phyloP scores from a whole-genome alignment of 257 asterid species.

The Solanum etuberosum region DNA sequence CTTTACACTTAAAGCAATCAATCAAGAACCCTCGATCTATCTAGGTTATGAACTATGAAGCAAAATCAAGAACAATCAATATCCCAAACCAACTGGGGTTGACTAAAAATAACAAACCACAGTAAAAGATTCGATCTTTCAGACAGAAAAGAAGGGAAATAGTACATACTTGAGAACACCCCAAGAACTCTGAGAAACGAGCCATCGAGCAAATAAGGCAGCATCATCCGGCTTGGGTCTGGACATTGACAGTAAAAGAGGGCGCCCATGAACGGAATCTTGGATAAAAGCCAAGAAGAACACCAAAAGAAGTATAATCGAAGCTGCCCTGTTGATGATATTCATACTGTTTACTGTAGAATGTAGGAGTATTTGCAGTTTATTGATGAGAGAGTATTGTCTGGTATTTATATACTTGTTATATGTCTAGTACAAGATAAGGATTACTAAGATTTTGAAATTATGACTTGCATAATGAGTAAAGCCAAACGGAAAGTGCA shows the following conservation, averaged over 20 bases:
- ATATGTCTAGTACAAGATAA: background rate
- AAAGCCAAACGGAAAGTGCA: background rate
- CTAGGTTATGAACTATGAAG: background rate
- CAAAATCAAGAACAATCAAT: background rate
- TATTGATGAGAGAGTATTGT: background rate
- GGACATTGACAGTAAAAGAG: constrained; percentile 14
- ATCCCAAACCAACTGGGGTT: background rate
- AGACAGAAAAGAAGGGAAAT: background rate
- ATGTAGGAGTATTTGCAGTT: background rate
- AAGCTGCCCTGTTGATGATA: background rate
- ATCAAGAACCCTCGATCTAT: background rate
- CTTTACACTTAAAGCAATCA: background rate
- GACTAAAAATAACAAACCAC: background rate
- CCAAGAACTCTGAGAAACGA: constrained; percentile 82
- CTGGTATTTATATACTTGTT: background rate
- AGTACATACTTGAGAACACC: constrained; percentile 60
- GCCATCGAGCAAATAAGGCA: constrained; percentile 80
- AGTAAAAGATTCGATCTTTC: background rate
- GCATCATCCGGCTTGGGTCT: constrained; percentile 54
- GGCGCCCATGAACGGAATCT: constrained; percentile 37
- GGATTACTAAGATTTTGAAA: background rate
- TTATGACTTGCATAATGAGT: background rate
- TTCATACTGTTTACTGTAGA: background rate
- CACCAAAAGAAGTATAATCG: constrained; percentile 5
- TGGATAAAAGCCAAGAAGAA: constrained; percentile 14